Base-by-base conservation (phyloP, 2,329 filamentous ascomycete genomes). In the Byssochlamys sp. region DNA sequence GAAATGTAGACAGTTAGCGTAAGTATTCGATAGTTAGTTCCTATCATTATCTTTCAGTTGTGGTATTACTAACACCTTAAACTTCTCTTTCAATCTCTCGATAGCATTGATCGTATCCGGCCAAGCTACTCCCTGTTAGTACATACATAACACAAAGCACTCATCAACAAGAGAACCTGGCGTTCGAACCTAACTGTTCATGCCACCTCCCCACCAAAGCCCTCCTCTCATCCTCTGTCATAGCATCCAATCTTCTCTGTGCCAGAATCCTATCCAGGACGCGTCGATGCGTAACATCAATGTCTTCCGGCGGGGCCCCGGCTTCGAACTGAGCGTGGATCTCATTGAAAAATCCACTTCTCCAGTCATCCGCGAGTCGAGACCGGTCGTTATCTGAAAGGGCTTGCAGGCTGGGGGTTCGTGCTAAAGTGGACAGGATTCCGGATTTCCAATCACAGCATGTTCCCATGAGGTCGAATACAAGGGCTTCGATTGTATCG, bases 321-420 rank as follows among this genome's bases (percentile, higher is more conserved):
- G 66, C 61, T 1, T 58, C 61, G 24, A 77, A 71, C 0, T 77
- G 77, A 1, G 65, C 60, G 49, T 73, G 66, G 57, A 74, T 80
- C 55, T 75, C 73, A 24, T 73, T 62, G 61, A 83, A 83, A 67
- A 78, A 83, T 25, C 63, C 70, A 27, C 73, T 71, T 33, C 80
- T 77, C 81, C 81, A 82, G 61, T 77, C 71, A 0, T 81, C 70
- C 0, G 80, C 79, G 49, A 83, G 62, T 1, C 9, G 39, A 45
- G 39, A 45, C 39, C 39, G n/a, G n/a, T 45, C 39, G 9, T n/a
- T n/a, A 45, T 45, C 39, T 19, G 39, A 19, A 19, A 45, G 39
- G n/a, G n/a, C 9, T 10, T 45, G 39, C 1, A 45, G 39, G 19
- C 39, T 45, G 5, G 39, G 5, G 1, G 39, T 45, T 19, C 19